Evolutionary conservation across 768 basidiomycete species (phyloP).

Genomic region (Macrolepiota fuliginosa): DNA sequence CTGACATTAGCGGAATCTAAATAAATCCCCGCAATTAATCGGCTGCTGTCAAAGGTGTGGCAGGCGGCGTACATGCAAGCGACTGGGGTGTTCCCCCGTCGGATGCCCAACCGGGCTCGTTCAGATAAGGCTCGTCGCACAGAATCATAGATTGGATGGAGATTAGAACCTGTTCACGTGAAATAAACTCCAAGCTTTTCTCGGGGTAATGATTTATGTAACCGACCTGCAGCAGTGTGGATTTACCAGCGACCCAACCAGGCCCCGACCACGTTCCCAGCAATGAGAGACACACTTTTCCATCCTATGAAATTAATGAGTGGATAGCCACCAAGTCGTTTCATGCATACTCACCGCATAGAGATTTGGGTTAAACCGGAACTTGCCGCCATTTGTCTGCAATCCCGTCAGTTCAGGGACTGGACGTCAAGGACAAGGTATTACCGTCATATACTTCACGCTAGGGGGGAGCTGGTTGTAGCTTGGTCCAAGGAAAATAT

Average conservation of each 20-base stretch:
- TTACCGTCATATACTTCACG: constrained; percentile 62
- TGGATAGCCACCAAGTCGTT: background rate
- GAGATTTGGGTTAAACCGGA: constrained; percentile 91
- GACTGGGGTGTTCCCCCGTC: constrained; percentile 74
- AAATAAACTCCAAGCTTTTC: constrained; percentile 29
- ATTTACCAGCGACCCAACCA: constrained; percentile 89
- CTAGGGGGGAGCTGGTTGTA: constrained; percentile 87
- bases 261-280: constrained; percentile 93
- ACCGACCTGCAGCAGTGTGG: constrained; percentile 80
- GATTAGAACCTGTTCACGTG: constrained; percentile 72
- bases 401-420: background rate
- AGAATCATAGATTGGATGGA: constrained; percentile 97
- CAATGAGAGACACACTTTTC: constrained; percentile 91
- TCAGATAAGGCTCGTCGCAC: constrained; percentile 90
- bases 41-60: constrained; percentile 1
- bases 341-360: constrained; percentile 63
- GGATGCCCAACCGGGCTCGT: constrained; percentile 87
- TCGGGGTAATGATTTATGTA: background rate
- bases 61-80: constrained; percentile 59
- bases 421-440: constrained; percentile 13
- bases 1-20: constrained; percentile 90
- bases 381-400: constrained; percentile 86
- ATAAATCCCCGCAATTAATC: background rate
- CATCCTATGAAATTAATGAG: constrained; percentile 51
- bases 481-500: constrained; percentile 87